These are phyloP conservation scores for Crucihimalaya himalaica DNA, from an alignment of 345 rosid genomes.

Conservation along the genomic window DNA sequence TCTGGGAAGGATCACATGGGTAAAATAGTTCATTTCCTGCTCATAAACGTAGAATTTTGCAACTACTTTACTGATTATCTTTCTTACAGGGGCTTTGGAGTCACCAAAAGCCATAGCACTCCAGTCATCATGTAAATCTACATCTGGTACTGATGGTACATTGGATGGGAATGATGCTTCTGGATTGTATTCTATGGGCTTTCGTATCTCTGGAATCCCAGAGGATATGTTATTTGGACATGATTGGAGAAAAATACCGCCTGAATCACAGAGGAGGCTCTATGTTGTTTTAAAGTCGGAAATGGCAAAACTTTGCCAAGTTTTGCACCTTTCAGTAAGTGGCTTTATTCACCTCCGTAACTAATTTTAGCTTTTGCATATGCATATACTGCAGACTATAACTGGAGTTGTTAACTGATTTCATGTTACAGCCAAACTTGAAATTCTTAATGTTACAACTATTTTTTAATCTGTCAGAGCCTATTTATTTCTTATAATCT, in stretches of 20 bases:
- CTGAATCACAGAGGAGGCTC: conserved; percentile 64
- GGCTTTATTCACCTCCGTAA: conserved; percentile 24
- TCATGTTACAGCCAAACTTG: conserved; percentile 19
- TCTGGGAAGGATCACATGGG: conserved; percentile 47
- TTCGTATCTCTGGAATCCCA: conserved; percentile 40
- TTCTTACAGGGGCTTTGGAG: conserved; percentile 52
- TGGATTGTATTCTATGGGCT: conserved; percentile 24
- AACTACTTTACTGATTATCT: conserved; percentile 24
- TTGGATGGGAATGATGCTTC: conserved; percentile 22
- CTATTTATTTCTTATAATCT: neutral
- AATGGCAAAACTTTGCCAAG: conserved; percentile 64
- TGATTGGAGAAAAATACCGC: conserved; percentile 41
- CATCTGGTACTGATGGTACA: conserved; percentile 23
- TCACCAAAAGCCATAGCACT: conserved; percentile 36
- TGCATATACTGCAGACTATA: neutral
- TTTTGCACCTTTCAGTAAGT: conserved; percentile 65
- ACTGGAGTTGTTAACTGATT: conserved; percentile 18
- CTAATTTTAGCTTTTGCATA: conserved; percentile 25
- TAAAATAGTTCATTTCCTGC: conserved; percentile 35
- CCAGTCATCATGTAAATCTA: conserved; percentile 33
- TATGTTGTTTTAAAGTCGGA: conserved; percentile 61
- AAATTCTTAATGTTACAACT: conserved; percentile 1
- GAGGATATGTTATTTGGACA: conserved; percentile 41
- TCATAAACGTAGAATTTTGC: conserved; percentile 17
- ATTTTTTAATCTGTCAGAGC: neutral